Evolutionary conservation across 2,329 filamentous ascomycete genomes (phyloP).

Genomic region (Emmonsiellopsis sp.): DNA sequence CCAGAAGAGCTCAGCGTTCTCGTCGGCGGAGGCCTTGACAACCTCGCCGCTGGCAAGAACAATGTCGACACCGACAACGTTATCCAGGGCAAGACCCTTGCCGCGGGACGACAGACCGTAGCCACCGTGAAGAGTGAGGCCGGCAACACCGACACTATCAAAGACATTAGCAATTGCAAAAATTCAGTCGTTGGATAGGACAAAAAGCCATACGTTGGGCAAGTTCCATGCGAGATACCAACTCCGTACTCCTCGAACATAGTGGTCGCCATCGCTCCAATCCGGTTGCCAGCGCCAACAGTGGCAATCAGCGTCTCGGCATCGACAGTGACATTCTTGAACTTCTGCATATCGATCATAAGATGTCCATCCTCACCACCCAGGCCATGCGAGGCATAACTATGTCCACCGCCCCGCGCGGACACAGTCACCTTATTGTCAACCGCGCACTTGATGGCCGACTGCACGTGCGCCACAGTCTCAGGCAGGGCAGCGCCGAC

Average conservation of each 20-base stretch:
- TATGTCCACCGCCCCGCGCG: slow-evolving; percentile 43
- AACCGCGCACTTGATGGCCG: slow-evolving; percentile 37
- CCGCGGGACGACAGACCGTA: slow-evolving; percentile 30
- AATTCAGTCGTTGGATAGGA: no score
- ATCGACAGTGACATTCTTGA: slow-evolving; percentile 15
- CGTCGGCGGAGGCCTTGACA: slow-evolving; percentile 25
- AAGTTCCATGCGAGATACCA: slow-evolving; percentile 19
- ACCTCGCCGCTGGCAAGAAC: slow-evolving; percentile 39
- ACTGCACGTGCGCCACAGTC: slow-evolving; percentile 31
- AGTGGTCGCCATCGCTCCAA: slow-evolving; percentile 18
- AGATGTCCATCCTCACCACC: slow-evolving; percentile 17
- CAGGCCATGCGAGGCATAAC: slow-evolving; percentile 29
- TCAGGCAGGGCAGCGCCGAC: slow-evolving; percentile 18
- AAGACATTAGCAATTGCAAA: background rate
- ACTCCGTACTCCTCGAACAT: slow-evolving; percentile 13
- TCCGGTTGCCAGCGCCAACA: slow-evolving; percentile 17
- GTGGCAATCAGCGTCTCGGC: slow-evolving; percentile 12
- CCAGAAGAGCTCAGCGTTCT: slow-evolving; percentile 42
- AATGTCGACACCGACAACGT: slow-evolving; percentile 39
- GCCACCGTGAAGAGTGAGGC: slow-evolving; percentile 19
- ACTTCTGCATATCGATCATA: slow-evolving; percentile 17
- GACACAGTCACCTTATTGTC: slow-evolving; percentile 37
- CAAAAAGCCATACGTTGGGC: slow-evolving; percentile 9
- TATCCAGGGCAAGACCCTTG: slow-evolving; percentile 42
- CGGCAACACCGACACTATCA: slow-evolving; percentile 18